phyloP scores from a whole-genome alignment of 2,329 filamentous ascomycete genomes.

The Xenosphaeropsis pyriputrescens region DNA sequence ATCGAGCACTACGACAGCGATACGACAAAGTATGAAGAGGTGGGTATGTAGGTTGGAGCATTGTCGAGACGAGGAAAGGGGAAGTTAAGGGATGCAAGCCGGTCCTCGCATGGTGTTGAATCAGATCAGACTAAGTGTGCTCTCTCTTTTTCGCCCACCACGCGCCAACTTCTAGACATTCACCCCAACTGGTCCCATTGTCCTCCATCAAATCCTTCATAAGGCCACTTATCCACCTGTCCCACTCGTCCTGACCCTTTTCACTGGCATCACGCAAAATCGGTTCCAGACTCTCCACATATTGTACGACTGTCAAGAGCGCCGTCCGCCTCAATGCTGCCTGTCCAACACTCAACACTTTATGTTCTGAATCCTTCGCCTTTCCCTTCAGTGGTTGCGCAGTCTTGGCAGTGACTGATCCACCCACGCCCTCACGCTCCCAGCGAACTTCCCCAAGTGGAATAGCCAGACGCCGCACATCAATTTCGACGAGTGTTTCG shows the following conservation, averaged over 20 bases:
- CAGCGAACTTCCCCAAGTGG: slow-evolving; percentile 74
- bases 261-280: slow-evolving; percentile 68
- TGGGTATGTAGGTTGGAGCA: too few species aligned
- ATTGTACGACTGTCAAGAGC: slow-evolving; percentile 65
- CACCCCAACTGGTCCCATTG: slow-evolving; percentile 64
- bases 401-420: slow-evolving; percentile 44
- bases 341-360: slow-evolving; percentile 38
- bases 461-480: slow-evolving; percentile 68
- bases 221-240: slow-evolving; percentile 77
- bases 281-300: slow-evolving; percentile 77
- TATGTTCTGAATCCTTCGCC: slow-evolving; percentile 12
- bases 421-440: slow-evolving; percentile 63
- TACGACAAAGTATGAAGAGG: slow-evolving; percentile 31
- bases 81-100: too few species aligned
- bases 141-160: slow-evolving; percentile 76
- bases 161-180: slow-evolving; percentile 75
- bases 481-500: slow-evolving; percentile 53
- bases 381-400: slow-evolving; percentile 17
- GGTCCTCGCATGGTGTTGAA: too few species aligned
- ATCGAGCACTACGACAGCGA: slow-evolving; percentile 69
- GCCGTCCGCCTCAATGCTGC: slow-evolving; percentile 63
- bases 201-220: slow-evolving; percentile 72
- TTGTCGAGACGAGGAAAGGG: too few species aligned
- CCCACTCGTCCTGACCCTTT: slow-evolving; percentile 87
- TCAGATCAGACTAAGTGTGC: background rate